Percentiles rank a stretch among this genome's conserved stretches.
phyloP scores from a whole-genome alignment of 306 rosid species.

The Fagus crenata region DNA sequence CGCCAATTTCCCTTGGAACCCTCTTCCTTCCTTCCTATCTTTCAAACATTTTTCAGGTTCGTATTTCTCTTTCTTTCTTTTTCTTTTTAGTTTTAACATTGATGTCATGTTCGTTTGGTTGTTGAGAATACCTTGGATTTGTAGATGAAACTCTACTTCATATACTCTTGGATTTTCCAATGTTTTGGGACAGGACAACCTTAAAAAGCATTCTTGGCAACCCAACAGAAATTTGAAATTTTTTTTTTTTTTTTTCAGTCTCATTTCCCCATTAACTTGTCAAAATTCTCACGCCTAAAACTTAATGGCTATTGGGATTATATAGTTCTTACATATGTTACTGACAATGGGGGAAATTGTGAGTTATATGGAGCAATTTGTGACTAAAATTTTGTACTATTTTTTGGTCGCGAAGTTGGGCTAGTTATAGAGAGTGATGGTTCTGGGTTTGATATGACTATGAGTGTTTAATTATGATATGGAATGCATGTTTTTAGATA shows the following conservation, averaged over 20 bases:
- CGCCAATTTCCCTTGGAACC: neutral
- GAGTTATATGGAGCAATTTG: neutral
- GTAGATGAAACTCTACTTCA: neutral
- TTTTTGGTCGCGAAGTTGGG: neutral
- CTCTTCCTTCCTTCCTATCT: neutral
- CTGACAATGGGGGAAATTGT: neutral
- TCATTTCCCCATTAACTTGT: neutral
- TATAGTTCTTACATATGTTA: neutral
- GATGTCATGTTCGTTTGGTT: neutral
- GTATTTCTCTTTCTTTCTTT: neutral
- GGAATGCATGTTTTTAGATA: neutral
- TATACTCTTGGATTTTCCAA: neutral
- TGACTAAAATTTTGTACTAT: too few relatives aligned
- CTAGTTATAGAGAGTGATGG: neutral
- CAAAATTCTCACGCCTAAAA: too few relatives aligned
- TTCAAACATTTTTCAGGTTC: neutral
- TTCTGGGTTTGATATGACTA: neutral
- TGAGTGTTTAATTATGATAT: neutral
- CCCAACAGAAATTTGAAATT: neutral
- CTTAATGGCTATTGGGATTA: neutral
- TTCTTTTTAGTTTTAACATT: neutral
- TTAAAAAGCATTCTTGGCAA: neutral
- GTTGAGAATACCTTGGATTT: neutral
- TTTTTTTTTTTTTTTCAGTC: neutral
- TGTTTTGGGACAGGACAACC: neutral